Evolutionary conservation across 164 flowering plant species (phyloP).

Genomic region (Cinnamomum chago): DNA sequence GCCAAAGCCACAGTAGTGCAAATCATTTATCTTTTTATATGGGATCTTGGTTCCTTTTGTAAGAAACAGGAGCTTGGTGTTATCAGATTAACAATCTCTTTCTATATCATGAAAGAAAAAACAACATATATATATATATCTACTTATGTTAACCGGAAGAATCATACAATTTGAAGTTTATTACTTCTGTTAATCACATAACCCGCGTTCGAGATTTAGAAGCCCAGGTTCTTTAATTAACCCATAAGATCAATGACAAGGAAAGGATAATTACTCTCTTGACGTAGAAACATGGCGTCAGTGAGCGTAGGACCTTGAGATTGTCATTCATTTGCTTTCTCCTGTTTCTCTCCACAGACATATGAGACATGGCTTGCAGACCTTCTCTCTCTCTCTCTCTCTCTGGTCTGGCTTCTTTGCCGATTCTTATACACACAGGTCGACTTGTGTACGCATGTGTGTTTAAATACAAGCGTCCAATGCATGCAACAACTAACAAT

Average conservation of each 20-base stretch:
- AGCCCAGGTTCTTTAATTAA: too few species aligned
- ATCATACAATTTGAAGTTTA: too few species aligned
- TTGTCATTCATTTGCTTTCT: conserved; percentile 96
- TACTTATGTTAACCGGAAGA: too few species aligned
- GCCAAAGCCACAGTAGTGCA: too few species aligned
- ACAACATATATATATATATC: too few species aligned
- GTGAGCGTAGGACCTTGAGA: conserved; percentile 77
- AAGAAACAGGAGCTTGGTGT: too few species aligned
- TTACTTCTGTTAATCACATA: too few species aligned
- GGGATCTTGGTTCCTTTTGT: too few species aligned
- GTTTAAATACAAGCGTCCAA: neutral
- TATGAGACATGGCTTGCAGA: conserved; percentile 61
- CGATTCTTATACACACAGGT: neutral
- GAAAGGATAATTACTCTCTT: conserved; percentile 57
- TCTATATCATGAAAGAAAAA: too few species aligned
- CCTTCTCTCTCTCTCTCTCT: neutral
- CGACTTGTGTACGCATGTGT: neutral
- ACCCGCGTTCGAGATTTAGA: too few species aligned
- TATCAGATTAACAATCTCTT: too few species aligned
- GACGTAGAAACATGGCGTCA: conserved; percentile 89
- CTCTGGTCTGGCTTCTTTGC: neutral
- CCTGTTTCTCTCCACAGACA: conserved; percentile 91
- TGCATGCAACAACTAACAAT: neutral
- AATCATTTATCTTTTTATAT: too few species aligned
- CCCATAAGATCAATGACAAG: neutral